A percentile compares a stretch with the other conserved stretches of the same genome.
Evolutionary conservation across 352 stramenopile genomes (phyloP).

Genomic region (Pythium plurisporium): DNA sequence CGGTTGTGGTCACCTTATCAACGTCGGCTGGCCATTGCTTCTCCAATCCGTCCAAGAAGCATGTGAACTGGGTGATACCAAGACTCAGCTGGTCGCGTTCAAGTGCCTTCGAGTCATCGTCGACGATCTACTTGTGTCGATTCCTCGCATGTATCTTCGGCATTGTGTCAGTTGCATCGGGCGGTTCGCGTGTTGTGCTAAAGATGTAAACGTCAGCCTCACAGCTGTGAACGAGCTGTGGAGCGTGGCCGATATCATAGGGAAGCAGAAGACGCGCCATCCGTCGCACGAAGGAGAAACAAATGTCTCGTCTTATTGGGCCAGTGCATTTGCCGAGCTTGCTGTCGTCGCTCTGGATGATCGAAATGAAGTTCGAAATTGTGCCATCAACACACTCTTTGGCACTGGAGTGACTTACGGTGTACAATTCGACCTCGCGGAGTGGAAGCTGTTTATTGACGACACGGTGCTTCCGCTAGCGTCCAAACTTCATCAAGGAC

Average conservation of each 20-base stretch:
- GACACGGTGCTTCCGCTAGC: conserved; percentile 92
- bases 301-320: conserved; percentile 36
- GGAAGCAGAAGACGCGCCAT: conserved; percentile 41
- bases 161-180: conserved; percentile 92
- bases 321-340: conserved; percentile 74
- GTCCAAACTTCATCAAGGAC: conserved; percentile 46
- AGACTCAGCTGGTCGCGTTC: conserved; percentile 89
- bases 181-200: conserved; percentile 89
- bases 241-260: conserved; percentile 89
- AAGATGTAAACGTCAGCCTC: conserved; percentile 98
- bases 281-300: not conserved
- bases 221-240: conserved; percentile 96
- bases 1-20: conserved; percentile 66
- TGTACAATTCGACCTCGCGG: conserved; percentile 81
- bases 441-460: conserved; percentile 94
- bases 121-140: conserved; percentile 93
- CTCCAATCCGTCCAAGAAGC: conserved; percentile 62
- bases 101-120: conserved; percentile 96
- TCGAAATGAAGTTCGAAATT: conserved; percentile 95
- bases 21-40: conserved; percentile 63
- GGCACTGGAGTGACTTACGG: conserved; percentile 95
- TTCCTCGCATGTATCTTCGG: conserved; percentile 62
- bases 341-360: conserved; percentile 88
- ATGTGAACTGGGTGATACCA: conserved; percentile 56
- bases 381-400: conserved; percentile 96